Evolutionary conservation across 345 rosid genomes (phyloP), one percentile per base, ranked within the genome.

Genomic region (Jatropha curcas): DNA sequence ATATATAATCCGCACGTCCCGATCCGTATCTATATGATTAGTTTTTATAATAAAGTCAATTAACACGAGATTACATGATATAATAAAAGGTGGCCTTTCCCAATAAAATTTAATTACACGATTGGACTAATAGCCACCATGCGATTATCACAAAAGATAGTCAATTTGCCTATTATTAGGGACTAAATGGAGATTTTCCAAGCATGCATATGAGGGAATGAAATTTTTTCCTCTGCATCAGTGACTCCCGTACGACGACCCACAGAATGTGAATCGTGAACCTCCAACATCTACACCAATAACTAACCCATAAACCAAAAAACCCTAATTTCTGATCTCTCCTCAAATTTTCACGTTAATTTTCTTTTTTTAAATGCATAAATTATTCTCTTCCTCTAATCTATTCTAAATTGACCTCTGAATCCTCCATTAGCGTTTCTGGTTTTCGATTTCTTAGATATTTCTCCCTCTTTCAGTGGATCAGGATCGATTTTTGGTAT

Each of bases 251-350:
- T 22, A 48, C 50, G 70, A 51, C 64, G 70, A 61, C 73, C 67
- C 60, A n/a, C 55, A 31, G 68, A 24, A 24, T 67, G 61, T 50
- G 67, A 51, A 33, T 45, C 62, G 45, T 68, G 55, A 68, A 68
- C 33, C 55, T 46, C 67, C 68, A 52, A 39, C 65, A 74, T 33
- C 56, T 41, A 7, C 52, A 13, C 46, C 66, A 50, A 48, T n/a
- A n/a, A n/a, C 52, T 20, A 35, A 17, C 53, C 68, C 50, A 25
- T 8, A 6, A n/a, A 28, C 45, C 5, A 27, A 14, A 25, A 60
- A 67, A 48, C 67, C 72, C 72, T 48, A 74, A 50, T 66, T 74
- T 74, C 33, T 43, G 45, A 41, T 22, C 34, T 61, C 37, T n/a
- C 39, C 68, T 5, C 45, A 62, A 72, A 16, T 35, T 50, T 20